phyloP scores from a whole-genome alignment of 768 basidiomycete species.

The Suillus sp. region DNA sequence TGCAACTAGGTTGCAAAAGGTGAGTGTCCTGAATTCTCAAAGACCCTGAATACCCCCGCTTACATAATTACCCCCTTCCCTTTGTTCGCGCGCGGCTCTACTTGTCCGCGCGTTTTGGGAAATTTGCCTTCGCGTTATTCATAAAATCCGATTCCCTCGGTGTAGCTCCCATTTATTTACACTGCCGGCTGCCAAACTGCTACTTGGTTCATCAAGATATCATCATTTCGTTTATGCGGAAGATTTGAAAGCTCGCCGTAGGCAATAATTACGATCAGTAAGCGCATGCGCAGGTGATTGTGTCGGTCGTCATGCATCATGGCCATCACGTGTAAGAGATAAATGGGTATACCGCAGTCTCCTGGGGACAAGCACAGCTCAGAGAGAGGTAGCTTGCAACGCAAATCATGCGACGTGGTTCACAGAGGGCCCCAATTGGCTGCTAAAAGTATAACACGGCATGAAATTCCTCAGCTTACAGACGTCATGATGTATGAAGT shows the following conservation, averaged over 20 bases:
- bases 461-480: not conserved
- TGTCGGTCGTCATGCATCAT: not conserved
- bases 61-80: constrained; percentile 23
- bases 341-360: not conserved
- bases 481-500: constrained; percentile 1
- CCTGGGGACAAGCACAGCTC: constrained; percentile 4
- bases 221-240: constrained; percentile 1
- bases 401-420: not conserved
- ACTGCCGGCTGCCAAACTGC: not conserved
- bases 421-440: not conserved
- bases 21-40: constrained; percentile 37
- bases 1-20: constrained; percentile 37
- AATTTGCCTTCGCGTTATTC: constrained; percentile 9
- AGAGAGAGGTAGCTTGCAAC: constrained; percentile 1
- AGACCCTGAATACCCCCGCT: constrained; percentile 29
- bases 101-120: constrained; percentile 8
- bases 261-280: not conserved
- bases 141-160: constrained; percentile 7
- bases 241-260: constrained; percentile 1
- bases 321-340: not conserved
- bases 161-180: not conserved
- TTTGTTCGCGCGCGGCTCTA: constrained; percentile 8
- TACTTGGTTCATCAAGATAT: constrained; percentile 4
- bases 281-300: not conserved
- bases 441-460: constrained; percentile 5